Percentiles rank a stretch among this genome's conserved stretches.
These are phyloP conservation scores for Oryza rufipogon DNA, from an alignment of 176 grass and related monocot genomes.

Conservation along the genomic window DNA sequence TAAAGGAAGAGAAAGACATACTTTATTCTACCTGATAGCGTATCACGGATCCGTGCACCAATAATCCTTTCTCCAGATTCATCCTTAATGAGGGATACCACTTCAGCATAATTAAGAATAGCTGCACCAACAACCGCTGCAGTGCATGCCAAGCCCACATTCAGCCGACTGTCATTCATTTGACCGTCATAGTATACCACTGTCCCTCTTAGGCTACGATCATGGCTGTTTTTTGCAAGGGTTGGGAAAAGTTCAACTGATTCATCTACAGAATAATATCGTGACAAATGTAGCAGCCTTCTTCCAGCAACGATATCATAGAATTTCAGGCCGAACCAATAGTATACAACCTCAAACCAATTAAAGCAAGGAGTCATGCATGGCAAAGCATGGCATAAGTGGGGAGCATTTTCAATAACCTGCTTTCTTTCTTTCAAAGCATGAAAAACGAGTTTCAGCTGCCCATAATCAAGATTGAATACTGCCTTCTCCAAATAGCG, in stretches of 20 bases:
- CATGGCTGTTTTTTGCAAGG: constrained; percentile 65
- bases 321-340: constrained; percentile 89
- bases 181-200: constrained; percentile 98
- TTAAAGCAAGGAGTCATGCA: constrained; percentile 99
- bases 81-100: constrained; percentile 86
- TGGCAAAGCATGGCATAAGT: constrained; percentile 86
- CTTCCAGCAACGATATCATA: constrained; percentile 92
- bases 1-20: constrained; percentile 33
- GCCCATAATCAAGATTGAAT: constrained; percentile 92
- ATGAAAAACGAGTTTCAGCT: constrained; percentile 93
- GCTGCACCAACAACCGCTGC: constrained; percentile 81
- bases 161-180: constrained; percentile 93
- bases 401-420: constrained; percentile 90
- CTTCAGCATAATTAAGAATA: constrained; percentile 94
- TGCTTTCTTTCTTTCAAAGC: constrained; percentile 93
- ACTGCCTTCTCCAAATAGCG: constrained; percentile 98
- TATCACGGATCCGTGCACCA: constrained; percentile 77
- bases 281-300: constrained; percentile 87
- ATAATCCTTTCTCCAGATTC: constrained; percentile 69
- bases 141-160: constrained; percentile 90
- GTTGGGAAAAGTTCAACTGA: constrained; percentile 92
- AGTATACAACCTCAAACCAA: constrained; percentile 95
- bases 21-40: constrained; percentile 84
- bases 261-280: constrained; percentile 93
- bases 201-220: constrained; percentile 82